Base-by-base conservation (phyloP, 176 grass and related monocot species). In the Carex littledalei region DNA sequence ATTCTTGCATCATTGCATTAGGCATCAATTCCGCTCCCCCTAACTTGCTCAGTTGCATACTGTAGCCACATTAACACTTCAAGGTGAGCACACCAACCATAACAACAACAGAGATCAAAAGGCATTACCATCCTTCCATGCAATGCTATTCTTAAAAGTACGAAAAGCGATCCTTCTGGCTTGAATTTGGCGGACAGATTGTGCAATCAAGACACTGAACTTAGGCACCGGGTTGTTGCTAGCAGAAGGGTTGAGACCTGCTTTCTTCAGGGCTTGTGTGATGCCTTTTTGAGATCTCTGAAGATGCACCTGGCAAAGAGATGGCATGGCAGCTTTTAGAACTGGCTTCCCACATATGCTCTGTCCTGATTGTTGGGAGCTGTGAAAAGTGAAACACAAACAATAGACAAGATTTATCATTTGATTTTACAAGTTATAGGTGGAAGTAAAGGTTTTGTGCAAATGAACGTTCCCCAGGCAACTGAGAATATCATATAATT, bases 171-270 rank as follows among this genome's bases (percentile, higher is more conserved):
- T 55, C 53, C 92, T 87, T 87, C 84, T 94, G 56, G 89, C 72
- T 89, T 97, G 94, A 69, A 97, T 97, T 82, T 94, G 92, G 62
- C 80, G 87, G 59, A 97, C 88, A 88, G 78, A 87, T 84, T 97
- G 90, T 50, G 91, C 84, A 85, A 97, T 88, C 68, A 97, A 86
- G 54, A 90, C 56, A 79, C 83, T 92, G 49, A 97, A 94, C 47
- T 87, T 94, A 56, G 90, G 92, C 45, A 63, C 49, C 70, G 84
- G 60, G 37, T 87, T 91, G 63, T 89, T 89, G 67, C 79, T 88
- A 85, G 85, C 75, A 67, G 87, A 64, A 68, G 73, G 78, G 49
- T 94, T 92, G 52, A 97, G 66, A 21, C 94, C 94, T 73, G 85
- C 83, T 73, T 89, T 94, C 84, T 87, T 94, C 79, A 94, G 90